phyloP scores from a whole-genome alignment of 2,329 filamentous ascomycete genomes.

The Aspergillus phoenicis region DNA sequence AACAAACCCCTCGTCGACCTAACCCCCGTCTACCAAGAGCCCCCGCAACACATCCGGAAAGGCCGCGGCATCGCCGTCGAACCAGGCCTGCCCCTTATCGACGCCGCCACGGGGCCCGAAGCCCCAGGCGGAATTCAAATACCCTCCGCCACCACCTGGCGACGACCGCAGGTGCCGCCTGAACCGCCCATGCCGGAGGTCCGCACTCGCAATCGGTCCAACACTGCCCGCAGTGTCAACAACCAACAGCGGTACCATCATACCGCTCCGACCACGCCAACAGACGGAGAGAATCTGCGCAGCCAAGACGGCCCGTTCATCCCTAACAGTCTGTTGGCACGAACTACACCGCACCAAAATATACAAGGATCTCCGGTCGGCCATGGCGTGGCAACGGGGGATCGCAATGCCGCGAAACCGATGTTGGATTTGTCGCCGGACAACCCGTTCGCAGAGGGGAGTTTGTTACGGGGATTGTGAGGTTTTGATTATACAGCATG shows the following conservation, averaged over 20 bases:
- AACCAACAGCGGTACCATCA: constrained; percentile 19
- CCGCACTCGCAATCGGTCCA: constrained; percentile 35
- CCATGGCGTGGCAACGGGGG: constrained; percentile 45
- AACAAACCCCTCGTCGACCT: constrained; percentile 70
- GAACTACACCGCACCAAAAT: constrained; percentile 20
- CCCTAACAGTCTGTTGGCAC: constrained; percentile 42
- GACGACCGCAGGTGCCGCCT: constrained; percentile 31
- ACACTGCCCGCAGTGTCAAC: constrained; percentile 36
- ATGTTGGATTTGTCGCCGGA: constrained; percentile 46
- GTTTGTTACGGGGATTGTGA: constrained; percentile 42
- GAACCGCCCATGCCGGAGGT: constrained; percentile 17
- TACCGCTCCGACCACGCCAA: constrained; percentile 16
- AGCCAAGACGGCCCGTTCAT: constrained; percentile 32
- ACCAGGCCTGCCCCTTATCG: constrained; percentile 42
- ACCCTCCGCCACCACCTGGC: constrained; percentile 45
- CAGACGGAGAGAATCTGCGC: constrained; percentile 14
- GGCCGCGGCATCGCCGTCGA: constrained; percentile 49
- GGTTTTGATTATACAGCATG: not conserved
- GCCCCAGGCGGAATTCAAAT: constrained; percentile 36
- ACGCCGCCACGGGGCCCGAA: constrained; percentile 46
- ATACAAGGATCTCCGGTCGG: constrained; percentile 29
- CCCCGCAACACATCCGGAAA: constrained; percentile 50
- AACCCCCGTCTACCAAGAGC: constrained; percentile 64
- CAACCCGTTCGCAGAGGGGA: constrained; percentile 50
- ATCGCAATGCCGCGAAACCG: constrained; percentile 43